Percentiles rank a stretch among this genome's conserved stretches.
Conservation (phyloP, 164 flowering plant genomes). For the Vitis riparia region DNA sequence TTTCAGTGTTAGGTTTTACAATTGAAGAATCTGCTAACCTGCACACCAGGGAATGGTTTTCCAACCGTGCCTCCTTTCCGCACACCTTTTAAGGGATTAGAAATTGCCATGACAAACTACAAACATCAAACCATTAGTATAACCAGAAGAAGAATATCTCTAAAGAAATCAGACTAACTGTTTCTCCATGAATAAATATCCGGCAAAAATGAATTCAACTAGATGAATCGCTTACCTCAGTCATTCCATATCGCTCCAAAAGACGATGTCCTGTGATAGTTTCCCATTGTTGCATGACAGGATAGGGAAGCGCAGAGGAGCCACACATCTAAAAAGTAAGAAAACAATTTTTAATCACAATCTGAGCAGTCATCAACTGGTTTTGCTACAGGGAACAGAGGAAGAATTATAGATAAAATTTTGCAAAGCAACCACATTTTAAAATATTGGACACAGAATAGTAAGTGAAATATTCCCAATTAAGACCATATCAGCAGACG, state of each 20-base stretch:
- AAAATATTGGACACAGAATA: background rate
- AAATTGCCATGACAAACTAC: slow-evolving; percentile 97
- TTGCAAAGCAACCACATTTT: background rate
- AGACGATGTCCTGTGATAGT: slow-evolving; percentile 88
- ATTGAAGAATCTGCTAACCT: slow-evolving; percentile 48
- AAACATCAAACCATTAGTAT: slow-evolving; percentile 18
- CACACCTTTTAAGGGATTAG: slow-evolving; percentile 79
- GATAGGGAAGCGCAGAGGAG: slow-evolving; percentile 95
- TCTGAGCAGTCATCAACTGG: background rate
- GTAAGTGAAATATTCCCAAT: background rate
- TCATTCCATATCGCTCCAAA: slow-evolving; percentile 98
- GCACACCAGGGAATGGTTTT: slow-evolving; percentile 89
- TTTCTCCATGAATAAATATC: background rate
- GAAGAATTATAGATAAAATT: too few relatives aligned
- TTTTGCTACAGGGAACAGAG: too few relatives aligned
- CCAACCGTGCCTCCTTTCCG: slow-evolving; percentile 96
- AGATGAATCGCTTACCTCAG: slow-evolving; percentile 60
- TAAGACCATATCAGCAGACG: background rate
- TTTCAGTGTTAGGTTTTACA: background rate
- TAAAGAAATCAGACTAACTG: background rate
- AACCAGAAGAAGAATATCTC: background rate
- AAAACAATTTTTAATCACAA: background rate
- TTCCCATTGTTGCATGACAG: slow-evolving; percentile 97
- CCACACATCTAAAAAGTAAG: slow-evolving; percentile 84
- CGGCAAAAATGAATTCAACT: background rate